Evolutionary conservation across 495 filamentous ascomycete genomes (phyloP), one percentile per base, ranked within the genome.

Genomic region (Penicillium fimorum): DNA sequence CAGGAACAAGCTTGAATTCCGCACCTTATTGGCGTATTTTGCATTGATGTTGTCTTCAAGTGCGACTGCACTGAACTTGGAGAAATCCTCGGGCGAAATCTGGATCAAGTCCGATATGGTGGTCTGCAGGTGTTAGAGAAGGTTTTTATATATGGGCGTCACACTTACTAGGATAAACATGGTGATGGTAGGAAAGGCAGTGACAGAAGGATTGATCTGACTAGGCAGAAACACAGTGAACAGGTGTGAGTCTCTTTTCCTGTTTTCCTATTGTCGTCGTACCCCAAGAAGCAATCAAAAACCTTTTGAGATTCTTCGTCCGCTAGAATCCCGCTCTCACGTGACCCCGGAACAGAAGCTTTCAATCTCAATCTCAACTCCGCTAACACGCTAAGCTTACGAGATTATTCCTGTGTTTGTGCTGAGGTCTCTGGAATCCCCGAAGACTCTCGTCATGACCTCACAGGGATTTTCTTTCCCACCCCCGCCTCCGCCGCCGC

Each of bases 1-100:
- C 33, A 40, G 48, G 6, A 8, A 30, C 5, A 37, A 22, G n/a
- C 12, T 22, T 5, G n/a, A 48, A 47, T 8, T 3, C 54, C 77
- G 54, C 48, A 91, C 88, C 71, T 91, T 93, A 76, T 98, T 95
- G 50, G 93, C 85, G 71, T 96, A 98, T 75, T 97, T 98, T 53
- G 84, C 81, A 63, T 97, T 96, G 74, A 98, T 92, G 59, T 89
- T 90, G 70, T 97, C 92, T 71, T 96, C 90, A 56, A 98, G 86
- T 2, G 90, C 89, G 33, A 87, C 80, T 6, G 78, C 75, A 62
- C 88, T 92, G 46, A 84, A 80, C 63, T 91, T 93, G 35, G 83
- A 76, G 66, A 97, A 94, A 64, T 96, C 88, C 64, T 90, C 78
- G 2, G 94, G 94, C 10, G 79, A 76, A 71, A 98, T 94, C 74